phyloP scores from a whole-genome alignment of 1,139 yeast species.

The Geotrichum siamense region DNA sequence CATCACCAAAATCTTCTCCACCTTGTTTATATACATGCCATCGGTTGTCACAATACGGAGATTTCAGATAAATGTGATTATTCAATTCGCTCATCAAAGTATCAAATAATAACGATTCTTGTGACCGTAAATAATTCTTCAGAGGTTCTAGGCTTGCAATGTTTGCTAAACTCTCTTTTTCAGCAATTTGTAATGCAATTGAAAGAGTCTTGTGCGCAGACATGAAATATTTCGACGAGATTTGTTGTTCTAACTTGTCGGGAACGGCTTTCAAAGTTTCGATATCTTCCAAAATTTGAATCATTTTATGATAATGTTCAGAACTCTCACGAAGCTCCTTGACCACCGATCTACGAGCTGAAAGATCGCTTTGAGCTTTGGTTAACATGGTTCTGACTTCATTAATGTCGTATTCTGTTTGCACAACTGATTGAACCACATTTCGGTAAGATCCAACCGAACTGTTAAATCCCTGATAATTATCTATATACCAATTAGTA shows the following conservation, averaged over 20 bases:
- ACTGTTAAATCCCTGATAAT: slow-evolving; percentile 78
- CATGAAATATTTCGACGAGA: slow-evolving; percentile 60
- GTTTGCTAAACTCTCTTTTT: slow-evolving; percentile 53
- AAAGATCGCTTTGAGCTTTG: slow-evolving; percentile 45
- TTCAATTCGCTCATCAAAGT: slow-evolving; percentile 71
- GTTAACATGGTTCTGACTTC: slow-evolving; percentile 47
- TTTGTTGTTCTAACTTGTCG: slow-evolving; percentile 53
- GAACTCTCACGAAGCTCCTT: slow-evolving; percentile 60
- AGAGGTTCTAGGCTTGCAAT: slow-evolving; percentile 54
- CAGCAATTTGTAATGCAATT: slow-evolving; percentile 50
- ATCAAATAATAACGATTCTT: slow-evolving; percentile 56
- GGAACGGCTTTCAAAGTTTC: slow-evolving; percentile 56
- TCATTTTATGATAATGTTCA: slow-evolving; percentile 56
- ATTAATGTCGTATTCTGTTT: slow-evolving; percentile 50
- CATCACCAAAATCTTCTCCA: slow-evolving; percentile 24
- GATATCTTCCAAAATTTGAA: slow-evolving; percentile 65
- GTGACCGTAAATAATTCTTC: slow-evolving; percentile 53
- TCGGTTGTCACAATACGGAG: slow-evolving; percentile 35
- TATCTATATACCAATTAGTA: slow-evolving; percentile 26
- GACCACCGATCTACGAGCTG: slow-evolving; percentile 49
- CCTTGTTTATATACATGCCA: slow-evolving; percentile 32
- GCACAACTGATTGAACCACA: slow-evolving; percentile 48
- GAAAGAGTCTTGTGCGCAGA: slow-evolving; percentile 61
- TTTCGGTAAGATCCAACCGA: slow-evolving; percentile 71
- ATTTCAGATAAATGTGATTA: slow-evolving; percentile 61